Evolutionary conservation across 352 stramenopile species (phyloP).

Genomic region (Phytophthora chlamydospora): DNA sequence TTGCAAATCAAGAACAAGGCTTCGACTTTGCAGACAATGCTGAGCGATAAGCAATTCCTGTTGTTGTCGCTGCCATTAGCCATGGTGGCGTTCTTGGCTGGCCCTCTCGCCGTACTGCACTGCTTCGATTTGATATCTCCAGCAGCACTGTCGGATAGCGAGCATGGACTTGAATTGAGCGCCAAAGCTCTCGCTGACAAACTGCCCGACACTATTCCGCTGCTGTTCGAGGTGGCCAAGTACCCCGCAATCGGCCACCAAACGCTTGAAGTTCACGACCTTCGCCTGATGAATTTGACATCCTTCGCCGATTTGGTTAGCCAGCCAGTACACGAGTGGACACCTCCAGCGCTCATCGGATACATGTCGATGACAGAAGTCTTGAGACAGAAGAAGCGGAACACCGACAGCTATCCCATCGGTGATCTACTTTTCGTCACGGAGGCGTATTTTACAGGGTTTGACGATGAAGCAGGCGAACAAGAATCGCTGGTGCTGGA

Average conservation of each 20-base stretch:
- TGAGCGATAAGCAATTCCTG: constrained; percentile 27
- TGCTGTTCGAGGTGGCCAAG: constrained; percentile 22
- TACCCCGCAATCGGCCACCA: constrained; percentile 25
- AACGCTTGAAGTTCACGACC: constrained; percentile 19
- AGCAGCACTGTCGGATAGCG: not conserved
- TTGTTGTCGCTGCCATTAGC: constrained; percentile 21
- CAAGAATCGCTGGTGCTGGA: constrained; percentile 20
- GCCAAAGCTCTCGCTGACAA: not conserved
- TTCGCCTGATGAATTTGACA: constrained; percentile 27
- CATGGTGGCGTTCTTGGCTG: constrained; percentile 16
- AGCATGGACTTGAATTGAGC: not conserved
- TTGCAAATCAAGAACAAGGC: not conserved
- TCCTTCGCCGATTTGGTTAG: constrained; percentile 13
- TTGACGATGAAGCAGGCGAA: constrained; percentile 21
- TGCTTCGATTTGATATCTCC: constrained; percentile 17
- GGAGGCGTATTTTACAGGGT: constrained; percentile 15
- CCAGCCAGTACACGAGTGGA: not conserved
- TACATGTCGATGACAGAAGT: constrained; percentile 26
- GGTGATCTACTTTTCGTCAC: constrained; percentile 29
- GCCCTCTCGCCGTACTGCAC: constrained; percentile 20
- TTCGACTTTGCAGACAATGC: not conserved
- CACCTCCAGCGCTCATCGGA: constrained; percentile 14
- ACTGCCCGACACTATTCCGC: constrained; percentile 15
- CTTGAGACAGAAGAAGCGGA: constrained; percentile 20
- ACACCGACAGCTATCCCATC: constrained; percentile 6